Evolutionary conservation across 768 basidiomycete species (phyloP).

Genomic region (Ramaria sp.): DNA sequence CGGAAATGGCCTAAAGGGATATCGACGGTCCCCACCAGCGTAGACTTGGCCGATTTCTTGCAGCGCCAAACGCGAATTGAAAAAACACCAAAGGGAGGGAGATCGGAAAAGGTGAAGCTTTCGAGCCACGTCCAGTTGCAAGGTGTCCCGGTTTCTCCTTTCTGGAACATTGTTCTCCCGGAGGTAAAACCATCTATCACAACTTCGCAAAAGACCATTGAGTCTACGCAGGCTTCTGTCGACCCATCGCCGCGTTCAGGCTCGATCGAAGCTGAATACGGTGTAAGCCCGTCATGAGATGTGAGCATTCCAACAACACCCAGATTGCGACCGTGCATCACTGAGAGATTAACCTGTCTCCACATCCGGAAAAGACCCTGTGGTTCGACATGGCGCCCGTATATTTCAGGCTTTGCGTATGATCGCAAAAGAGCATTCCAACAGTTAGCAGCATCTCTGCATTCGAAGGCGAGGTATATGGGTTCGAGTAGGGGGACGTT

Average conservation of each 20-base stretch:
- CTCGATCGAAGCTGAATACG: not conserved
- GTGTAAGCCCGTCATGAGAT: conserved; percentile 6
- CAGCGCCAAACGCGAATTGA: conserved; percentile 61
- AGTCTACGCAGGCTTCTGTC: not conserved
- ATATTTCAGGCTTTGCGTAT: conserved; percentile 71
- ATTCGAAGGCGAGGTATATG: conserved; percentile 63
- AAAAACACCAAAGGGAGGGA: conserved; percentile 69
- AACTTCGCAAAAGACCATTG: conserved; percentile 54
- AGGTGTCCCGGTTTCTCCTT: conserved; percentile 13
- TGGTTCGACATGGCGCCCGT: conserved; percentile 34
- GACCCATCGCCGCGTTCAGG: conserved; percentile 4
- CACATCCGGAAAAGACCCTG: conserved; percentile 83
- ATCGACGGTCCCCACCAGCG: conserved; percentile 46
- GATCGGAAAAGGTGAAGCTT: conserved; percentile 56
- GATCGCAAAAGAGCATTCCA: conserved; percentile 78
- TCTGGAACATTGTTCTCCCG: conserved; percentile 67
- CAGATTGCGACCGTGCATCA: conserved; percentile 67
- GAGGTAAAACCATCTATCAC: conserved; percentile 54
- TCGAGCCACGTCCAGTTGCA: conserved; percentile 53
- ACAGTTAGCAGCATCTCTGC: conserved; percentile 50
- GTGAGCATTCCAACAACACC: conserved; percentile 37
- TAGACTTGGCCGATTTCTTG: conserved; percentile 47
- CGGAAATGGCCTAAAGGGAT: conserved; percentile 64
- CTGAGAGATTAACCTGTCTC: conserved; percentile 66
- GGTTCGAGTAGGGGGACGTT: conserved; percentile 47